Percentiles rank a stretch among this genome's conserved stretches.
Conservation (phyloP, 495 filamentous ascomycete species). For the Antarctomyces pellizariae region DNA sequence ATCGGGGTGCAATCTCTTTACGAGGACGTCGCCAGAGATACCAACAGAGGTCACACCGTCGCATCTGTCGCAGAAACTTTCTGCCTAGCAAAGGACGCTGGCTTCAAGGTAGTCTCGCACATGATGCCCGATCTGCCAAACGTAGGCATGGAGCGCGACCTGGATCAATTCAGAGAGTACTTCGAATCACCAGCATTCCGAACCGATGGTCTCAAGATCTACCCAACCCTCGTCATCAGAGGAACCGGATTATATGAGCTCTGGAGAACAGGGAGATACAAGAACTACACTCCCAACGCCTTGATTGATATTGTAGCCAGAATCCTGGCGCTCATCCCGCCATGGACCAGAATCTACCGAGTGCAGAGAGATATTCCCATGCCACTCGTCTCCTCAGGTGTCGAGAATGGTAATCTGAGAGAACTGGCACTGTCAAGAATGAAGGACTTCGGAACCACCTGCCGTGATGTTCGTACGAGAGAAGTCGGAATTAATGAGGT, state of each 20-base stretch:
- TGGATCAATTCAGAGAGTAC: slow-evolving; percentile 93
- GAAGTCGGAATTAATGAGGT: slow-evolving; percentile 98
- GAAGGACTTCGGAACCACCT: slow-evolving; percentile 96
- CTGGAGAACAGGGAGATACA: slow-evolving; percentile 90
- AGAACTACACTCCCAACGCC: slow-evolving; percentile 95
- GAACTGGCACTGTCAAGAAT: slow-evolving; percentile 82
- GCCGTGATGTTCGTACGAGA: slow-evolving; percentile 89
- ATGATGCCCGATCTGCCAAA: slow-evolving; percentile 99
- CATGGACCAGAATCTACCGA: slow-evolving; percentile 96
- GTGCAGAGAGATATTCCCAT: slow-evolving; percentile 98
- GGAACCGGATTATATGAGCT: slow-evolving; percentile 93
- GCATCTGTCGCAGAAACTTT: slow-evolving; percentile 88
- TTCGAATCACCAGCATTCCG: slow-evolving; percentile 92
- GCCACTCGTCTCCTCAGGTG: slow-evolving; percentile 88
- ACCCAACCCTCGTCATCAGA: slow-evolving; percentile 91
- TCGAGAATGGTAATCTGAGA: slow-evolving; percentile 92
- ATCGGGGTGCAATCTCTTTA: slow-evolving; percentile 92
- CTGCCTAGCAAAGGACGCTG: slow-evolving; percentile 82
- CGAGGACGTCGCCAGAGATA: slow-evolving; percentile 94
- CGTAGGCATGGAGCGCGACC: slow-evolving; percentile 91
- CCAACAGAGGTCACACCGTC: slow-evolving; percentile 91
- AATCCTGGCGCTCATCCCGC: slow-evolving; percentile 81
- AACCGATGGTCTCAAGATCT: slow-evolving; percentile 96
- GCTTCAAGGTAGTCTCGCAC: slow-evolving; percentile 95
- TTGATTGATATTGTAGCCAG: slow-evolving; percentile 87